Evolutionary conservation across 2,329 filamentous ascomycete genomes (phyloP), one percentile per base, ranked within the genome.

Genomic region (Xylaria arbuscula): DNA sequence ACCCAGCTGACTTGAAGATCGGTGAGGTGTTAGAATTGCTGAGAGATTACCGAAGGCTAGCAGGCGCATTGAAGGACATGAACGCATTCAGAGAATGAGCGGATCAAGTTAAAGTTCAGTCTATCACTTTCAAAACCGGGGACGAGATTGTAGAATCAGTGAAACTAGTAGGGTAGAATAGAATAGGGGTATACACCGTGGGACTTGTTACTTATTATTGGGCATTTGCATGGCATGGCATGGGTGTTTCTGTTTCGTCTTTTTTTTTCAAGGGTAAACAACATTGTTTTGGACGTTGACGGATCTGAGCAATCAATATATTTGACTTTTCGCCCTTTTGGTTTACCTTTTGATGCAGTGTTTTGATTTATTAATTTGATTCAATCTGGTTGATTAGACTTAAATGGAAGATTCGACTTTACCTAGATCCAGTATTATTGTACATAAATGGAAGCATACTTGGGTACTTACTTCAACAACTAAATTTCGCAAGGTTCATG

Each of bases 21-120:
- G 87, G 89, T n/a, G 93, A 95, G 74, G 89, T 95, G 19, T 80
- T 91, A 28, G 88, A 92, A 64, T 81, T 95, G 57, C 80, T 95
- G 24, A 85, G 88, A 64, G 92, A 95, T 78, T 95, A 95, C 75
- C 88, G 92, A 74, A 84, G 92, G 62, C 80, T 95, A 55, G 92
- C 91, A 0, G 84, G 84, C 34, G 87, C 87, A 9, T 78, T 94
- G 66, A 88, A 88, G 73, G 87, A 89, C 57, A 80, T 88, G 76
- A 88, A 85, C 22, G 89, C 88, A 10, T 89, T 91, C 75, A 85
- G 85, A 68, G 81, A 82, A 66, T 73, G 68, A 70, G 34, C 19
- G 17, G 17, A 1, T 34, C 48, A 28, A 28, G 5, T 28, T 28
- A 28, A 28, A 28, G 15, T 22, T 13, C 6, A n/a, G 32, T 28